Conservation (phyloP, 2,329 filamentous ascomycete species). For the Geosmithia putterillii region DNA sequence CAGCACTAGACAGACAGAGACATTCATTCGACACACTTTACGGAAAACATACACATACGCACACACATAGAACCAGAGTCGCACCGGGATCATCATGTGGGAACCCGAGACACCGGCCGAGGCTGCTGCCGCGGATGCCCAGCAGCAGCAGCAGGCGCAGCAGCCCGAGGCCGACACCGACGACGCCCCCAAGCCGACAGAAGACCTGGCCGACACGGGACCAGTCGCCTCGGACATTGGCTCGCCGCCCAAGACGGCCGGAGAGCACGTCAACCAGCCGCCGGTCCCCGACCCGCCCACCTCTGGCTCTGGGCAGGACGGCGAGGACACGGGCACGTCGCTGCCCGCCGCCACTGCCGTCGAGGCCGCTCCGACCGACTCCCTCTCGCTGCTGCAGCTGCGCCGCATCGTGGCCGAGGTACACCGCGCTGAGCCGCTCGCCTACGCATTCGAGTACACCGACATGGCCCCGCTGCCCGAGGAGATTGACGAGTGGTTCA, state of each 20-base stretch:
- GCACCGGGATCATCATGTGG: neutral
- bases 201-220: constrained; percentile 29
- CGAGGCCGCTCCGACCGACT: constrained; percentile 41
- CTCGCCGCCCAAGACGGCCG: too few relatives aligned
- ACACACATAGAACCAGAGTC: neutral
- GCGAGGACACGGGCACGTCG: neutral
- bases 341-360: constrained; percentile 9
- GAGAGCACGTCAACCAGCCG: constrained; percentile 8
- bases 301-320: constrained; percentile 8
- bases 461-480: constrained; percentile 66
- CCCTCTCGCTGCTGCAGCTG: constrained; percentile 63
- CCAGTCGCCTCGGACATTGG: constrained; percentile 16
- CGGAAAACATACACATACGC: too few relatives aligned
- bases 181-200: constrained; percentile 13
- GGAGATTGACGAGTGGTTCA: constrained; percentile 96
- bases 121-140: too few relatives aligned
- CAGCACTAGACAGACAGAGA: neutral
- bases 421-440: constrained; percentile 53
- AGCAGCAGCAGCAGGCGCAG: too few relatives aligned
- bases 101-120: neutral
- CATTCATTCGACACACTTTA: too few relatives aligned
- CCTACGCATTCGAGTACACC: constrained; percentile 77
- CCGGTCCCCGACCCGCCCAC: constrained; percentile 16
- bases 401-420: constrained; percentile 63
- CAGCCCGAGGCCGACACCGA: constrained; percentile 9